Conservation (phyloP, 352 stramenopile species). For the Blastocystis sp. region DNA sequence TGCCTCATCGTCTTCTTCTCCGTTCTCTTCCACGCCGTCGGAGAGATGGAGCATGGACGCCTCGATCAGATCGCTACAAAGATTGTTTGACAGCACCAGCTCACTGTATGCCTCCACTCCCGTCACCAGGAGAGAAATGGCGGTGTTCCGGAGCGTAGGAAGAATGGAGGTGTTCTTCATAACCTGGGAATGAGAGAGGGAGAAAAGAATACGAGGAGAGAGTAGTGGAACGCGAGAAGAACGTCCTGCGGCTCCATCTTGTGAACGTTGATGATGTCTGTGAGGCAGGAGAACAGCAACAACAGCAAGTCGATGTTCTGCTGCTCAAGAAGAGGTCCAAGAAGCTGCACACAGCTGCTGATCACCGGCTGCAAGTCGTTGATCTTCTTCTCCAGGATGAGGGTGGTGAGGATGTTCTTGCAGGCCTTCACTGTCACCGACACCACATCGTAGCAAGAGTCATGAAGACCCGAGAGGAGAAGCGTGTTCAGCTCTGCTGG, state of each 20-base stretch:
- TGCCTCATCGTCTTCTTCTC: neutral
- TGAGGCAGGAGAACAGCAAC: neutral
- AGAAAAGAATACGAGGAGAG: neutral
- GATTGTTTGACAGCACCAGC: neutral
- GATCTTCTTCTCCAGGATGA: constrained; percentile 25
- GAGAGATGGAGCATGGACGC: neutral
- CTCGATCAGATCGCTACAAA: neutral
- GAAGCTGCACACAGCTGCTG: neutral
- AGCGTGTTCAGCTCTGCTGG: neutral
- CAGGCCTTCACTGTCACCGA: constrained; percentile 29
- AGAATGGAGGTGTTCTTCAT: neutral
- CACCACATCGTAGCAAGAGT: constrained; percentile 7
- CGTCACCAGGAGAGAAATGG: neutral
- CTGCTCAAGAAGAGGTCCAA: neutral
- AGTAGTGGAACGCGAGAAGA: neutral
- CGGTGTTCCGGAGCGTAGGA: neutral
- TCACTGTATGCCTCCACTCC: neutral
- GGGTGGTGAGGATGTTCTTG: neutral
- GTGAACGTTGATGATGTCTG: neutral
- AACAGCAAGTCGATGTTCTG: constrained; percentile 15
- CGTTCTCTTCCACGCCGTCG: neutral
- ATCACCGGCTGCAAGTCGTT: neutral
- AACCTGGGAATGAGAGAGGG: neutral
- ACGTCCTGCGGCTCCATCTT: neutral
- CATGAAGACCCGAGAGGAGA: neutral